phyloP scores from a whole-genome alignment of 768 basidiomycete species.

The Pulveroboletus sp. region DNA sequence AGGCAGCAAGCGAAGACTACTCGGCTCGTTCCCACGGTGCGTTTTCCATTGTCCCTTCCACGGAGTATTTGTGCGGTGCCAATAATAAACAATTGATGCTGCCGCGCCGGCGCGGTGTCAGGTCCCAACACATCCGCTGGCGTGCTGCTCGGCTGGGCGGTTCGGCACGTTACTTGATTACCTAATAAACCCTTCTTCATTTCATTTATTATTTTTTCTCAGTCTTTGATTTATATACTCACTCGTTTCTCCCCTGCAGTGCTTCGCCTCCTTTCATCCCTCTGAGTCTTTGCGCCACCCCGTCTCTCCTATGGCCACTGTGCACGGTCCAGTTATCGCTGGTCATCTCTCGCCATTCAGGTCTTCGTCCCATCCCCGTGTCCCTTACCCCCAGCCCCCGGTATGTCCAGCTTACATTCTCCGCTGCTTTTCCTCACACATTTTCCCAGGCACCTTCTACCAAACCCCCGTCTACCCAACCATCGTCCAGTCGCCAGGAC shows the following conservation, averaged over 20 bases:
- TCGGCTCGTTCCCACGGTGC: constrained; percentile 27
- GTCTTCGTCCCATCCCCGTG: constrained; percentile 23
- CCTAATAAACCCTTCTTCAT: neutral
- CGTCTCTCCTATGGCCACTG: constrained; percentile 26
- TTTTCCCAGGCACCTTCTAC: constrained; percentile 21
- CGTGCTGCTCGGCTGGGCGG: constrained; percentile 21
- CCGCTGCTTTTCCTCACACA: neutral
- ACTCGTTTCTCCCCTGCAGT: constrained; percentile 7
- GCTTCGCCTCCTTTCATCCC: constrained; percentile 9
- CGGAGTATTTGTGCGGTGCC: constrained; percentile 25
- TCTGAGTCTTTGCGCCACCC: constrained; percentile 17
- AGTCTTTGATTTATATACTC: constrained; percentile 23
- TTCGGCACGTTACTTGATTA: constrained; percentile 23
- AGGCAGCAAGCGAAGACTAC: constrained; percentile 31
- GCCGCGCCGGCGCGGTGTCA: constrained; percentile 21
- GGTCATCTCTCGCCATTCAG: constrained; percentile 31
- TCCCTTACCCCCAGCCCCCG: constrained; percentile 26
- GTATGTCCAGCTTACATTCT: constrained; percentile 10
- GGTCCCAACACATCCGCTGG: constrained; percentile 20
- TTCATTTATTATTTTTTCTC: neutral
- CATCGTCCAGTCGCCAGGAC: constrained; percentile 20
- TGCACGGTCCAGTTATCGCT: constrained; percentile 28
- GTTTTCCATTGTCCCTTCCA: constrained; percentile 32
- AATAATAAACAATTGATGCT: constrained; percentile 28
- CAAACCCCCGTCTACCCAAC: constrained; percentile 33